A percentile compares a stretch with the other conserved stretches of the same genome.
Evolutionary conservation across 495 filamentous ascomycete species (phyloP).

Genomic region (Sporormia fimetaria): DNA sequence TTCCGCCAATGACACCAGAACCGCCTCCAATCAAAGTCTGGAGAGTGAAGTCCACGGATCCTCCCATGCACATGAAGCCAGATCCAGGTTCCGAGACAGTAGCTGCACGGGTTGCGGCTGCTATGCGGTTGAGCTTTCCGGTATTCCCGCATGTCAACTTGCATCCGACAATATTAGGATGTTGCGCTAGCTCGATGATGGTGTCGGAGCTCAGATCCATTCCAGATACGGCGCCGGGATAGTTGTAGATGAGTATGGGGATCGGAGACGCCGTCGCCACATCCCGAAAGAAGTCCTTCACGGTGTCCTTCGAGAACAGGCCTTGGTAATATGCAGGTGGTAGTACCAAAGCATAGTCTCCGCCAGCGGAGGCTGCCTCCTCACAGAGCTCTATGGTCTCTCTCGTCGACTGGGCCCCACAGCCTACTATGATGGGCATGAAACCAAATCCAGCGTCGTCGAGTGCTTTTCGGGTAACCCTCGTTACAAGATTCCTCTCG

Average conservation of each 20-base stretch:
- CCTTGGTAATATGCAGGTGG: constrained; percentile 77
- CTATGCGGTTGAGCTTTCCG: constrained; percentile 75
- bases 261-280: constrained; percentile 75
- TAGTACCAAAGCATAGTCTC: constrained; percentile 73
- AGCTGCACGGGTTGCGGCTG: constrained; percentile 46
- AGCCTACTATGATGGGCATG: constrained; percentile 75
- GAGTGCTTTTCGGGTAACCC: constrained; percentile 62
- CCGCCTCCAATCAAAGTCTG: constrained; percentile 78
- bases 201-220: constrained; percentile 74
- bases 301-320: constrained; percentile 48
- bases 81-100: constrained; percentile 33
- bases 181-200: constrained; percentile 59
- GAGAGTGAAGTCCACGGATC: constrained; percentile 82
- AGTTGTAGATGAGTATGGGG: constrained; percentile 90
- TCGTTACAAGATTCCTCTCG: constrained; percentile 45
- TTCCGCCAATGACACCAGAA: constrained; percentile 72
- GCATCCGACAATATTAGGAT: constrained; percentile 79
- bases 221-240: constrained; percentile 68
- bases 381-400: constrained; percentile 73
- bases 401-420: constrained; percentile 70
- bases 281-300: constrained; percentile 62
- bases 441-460: constrained; percentile 55
- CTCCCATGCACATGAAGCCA: constrained; percentile 69
- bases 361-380: constrained; percentile 63
- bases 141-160: constrained; percentile 95